Base-by-base conservation (phyloP, 2,329 filamentous ascomycete species). In the Monilinia vaccinii-corymbosi region DNA sequence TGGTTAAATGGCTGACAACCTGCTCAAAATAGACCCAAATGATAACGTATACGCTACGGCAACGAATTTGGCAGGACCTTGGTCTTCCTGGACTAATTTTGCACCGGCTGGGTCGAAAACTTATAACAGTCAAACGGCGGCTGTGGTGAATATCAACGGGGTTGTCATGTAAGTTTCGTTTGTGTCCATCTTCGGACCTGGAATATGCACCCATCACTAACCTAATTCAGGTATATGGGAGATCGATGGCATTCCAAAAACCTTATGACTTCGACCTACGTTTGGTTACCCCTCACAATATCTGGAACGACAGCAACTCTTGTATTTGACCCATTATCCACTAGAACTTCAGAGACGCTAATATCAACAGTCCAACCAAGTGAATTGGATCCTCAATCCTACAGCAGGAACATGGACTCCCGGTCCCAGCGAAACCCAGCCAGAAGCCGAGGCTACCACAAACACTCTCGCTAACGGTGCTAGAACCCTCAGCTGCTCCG, bases 241-340 rank as follows among this genome's bases (percentile, higher is more conserved):
- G 85, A 89, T 71, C 80, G 86, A 25, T 88, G 86, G 85, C 71
- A 81, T 0, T 78, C 76, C 6, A 70, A 71, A n/a, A 83, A 87
- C 63, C 76, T 89, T 0, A 79, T 78, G 71, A 73, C 79, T 0
- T 81, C 78, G 56, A 85, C 83, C 0, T 87, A 87, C 66, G 73
- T 87, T 45, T 88, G 84, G 85, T 75, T 87, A 0, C 85, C 85
- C 0, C 71, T 87, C 0, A 74, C 68, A 4, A 75, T 86, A 61
- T 74, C 74, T 1, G 82, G 81, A 0, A 81, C 75, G 0, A 77
- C 73, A 0, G 80, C 82, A 2, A 76, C 66, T 11, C 75, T 82
- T 67, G 72, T 69, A 69, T 34, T 48, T 36, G 11, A 40, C 32
- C 23, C 28, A 23, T 46, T 18, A 31, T 48, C 36, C 16, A 18